Evolutionary conservation across 768 basidiomycete genomes (phyloP).

Genomic region (Auricularia cornea): DNA sequence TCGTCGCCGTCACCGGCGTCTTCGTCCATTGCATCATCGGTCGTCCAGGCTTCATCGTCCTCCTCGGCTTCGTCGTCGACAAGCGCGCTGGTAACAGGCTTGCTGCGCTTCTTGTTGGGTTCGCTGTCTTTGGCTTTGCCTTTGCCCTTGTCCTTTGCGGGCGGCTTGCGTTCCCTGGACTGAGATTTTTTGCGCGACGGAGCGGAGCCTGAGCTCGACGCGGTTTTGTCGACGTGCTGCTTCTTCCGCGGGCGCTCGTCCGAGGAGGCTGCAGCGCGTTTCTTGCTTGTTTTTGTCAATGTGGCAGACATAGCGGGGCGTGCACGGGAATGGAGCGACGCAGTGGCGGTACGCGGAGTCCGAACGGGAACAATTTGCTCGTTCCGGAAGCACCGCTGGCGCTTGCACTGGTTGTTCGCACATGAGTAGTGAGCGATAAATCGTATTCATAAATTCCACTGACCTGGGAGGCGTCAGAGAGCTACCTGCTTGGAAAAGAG

Average conservation of each 20-base stretch:
- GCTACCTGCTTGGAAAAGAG: too few relatives aligned
- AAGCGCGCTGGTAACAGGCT: constrained; percentile 42
- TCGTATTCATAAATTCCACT: too few relatives aligned
- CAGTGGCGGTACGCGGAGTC: too few relatives aligned
- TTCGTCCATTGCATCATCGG: constrained; percentile 27
- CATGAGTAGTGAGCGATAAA: too few relatives aligned
- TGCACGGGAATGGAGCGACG: too few relatives aligned
- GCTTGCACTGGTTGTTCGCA: too few relatives aligned
- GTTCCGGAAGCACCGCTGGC: too few relatives aligned
- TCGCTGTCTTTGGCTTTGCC: not conserved
- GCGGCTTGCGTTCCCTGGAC: not conserved
- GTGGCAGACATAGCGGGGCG: not conserved
- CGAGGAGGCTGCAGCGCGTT: not conserved
- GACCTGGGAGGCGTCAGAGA: too few relatives aligned
- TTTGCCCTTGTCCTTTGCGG: not conserved
- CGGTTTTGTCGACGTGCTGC: not conserved
- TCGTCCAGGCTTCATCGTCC: constrained; percentile 27
- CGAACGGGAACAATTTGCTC: too few relatives aligned
- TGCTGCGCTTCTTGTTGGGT: constrained; percentile 37
- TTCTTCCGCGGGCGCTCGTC: not conserved
- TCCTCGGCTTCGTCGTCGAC: constrained; percentile 30
- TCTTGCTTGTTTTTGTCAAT: not conserved
- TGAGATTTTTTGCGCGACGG: not conserved
- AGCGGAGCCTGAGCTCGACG: not conserved
- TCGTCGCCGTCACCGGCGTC: constrained; percentile 27